Base-by-base conservation (phyloP, 2,329 filamentous ascomycete genomes). In the Nannizzia gypsea region DNA sequence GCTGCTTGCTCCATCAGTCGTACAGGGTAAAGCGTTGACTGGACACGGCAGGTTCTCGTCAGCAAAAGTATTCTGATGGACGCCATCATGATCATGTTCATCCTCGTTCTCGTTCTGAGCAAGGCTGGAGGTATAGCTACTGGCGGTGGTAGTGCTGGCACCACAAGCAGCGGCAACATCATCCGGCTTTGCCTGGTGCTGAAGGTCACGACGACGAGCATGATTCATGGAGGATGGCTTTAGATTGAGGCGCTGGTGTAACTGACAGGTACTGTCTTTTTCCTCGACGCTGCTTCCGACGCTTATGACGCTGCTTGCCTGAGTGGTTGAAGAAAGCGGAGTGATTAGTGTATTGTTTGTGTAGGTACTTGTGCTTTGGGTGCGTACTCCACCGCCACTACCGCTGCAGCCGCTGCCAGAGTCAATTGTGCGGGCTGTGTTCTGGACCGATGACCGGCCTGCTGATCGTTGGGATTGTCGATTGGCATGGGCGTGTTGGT, bases 221-320 rank as follows among this genome's bases (percentile, higher is more conserved):
- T 20, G 42, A 46, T 42, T n/a, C 42, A 46, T 46, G 20, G 26
- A 17, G n/a, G 6, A 17, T 11, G 40, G 26, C 20, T 56, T 44
- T 9, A 31, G 52, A 28, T 38, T 38, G 31, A 20, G 28, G 54
- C 36, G 54, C 24, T 52, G 55, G 56, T 56, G 59, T 8, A 36
- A 42, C 17, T 69, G 69, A 20, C 67, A 66, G 22, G 64, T 62
- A 36, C 64, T 58, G 1, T 67, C 68, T 55, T 72, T 72, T 54
- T 76, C 74, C 38, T 76, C 74, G 22, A 70, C 66, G 55, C 73
- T 75, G 57, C 62, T 60, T 40, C 76, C 73, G 28, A 71, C 69
- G 13, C 72, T 74, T 34, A 76, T 65, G 28, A 76, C 71, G 60
- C 75, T 77, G 36, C 74, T 75, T 17, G 74, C 74, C 60, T 77